Evolutionary conservation across 805 yeast genomes (phyloP), one percentile per base, ranked within the genome.

Genomic region (Candida odintsovae): DNA sequence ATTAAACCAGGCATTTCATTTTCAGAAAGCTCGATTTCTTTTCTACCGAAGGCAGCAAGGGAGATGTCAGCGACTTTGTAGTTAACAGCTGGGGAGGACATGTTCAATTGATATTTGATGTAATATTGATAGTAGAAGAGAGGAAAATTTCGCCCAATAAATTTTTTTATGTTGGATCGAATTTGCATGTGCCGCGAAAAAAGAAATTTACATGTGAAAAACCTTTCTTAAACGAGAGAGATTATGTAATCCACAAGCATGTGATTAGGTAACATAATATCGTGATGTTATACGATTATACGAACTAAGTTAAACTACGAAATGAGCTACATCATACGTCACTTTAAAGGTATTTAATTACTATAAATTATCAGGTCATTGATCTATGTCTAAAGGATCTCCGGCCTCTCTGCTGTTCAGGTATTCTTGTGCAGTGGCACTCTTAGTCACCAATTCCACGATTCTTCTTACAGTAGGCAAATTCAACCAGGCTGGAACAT

Each of bases 1-100:
- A 94, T 92, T 69, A 92, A 81, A 82, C 99, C 97, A 62, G 97
- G 97, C 97, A 90, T 89, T 76, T 92, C 98, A 71, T 92, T 92
- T 80, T 92, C 99, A 59, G 98, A 94, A 69, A 92, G 82, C 76
- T 92, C 97, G 65, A 92, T 94, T 76, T 92, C 99, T 76, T 92
- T 94, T 81, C 99, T 90, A 77, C 99, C 99, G 73, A 94, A 92
- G 68, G 99, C 99, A 68, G 99, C 98, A 58, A 92, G 82, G 62
- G 97, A 87, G 73, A 94, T 86, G 74, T 92, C 99, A 64, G 97
- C 95, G 70, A 92, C 96, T 75, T 94, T 92, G 81, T 81, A 94
- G 73, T 82, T 86, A 61, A 71, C 74, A 58, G 84, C 80, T 63
- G 80, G 78, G 54, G 78, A 69, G 64, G 83, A 72, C 83, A 78